These are phyloP conservation scores for Rhynchosporium agropyri DNA, from an alignment of 2,329 filamentous ascomycete species.

Conservation along the genomic window DNA sequence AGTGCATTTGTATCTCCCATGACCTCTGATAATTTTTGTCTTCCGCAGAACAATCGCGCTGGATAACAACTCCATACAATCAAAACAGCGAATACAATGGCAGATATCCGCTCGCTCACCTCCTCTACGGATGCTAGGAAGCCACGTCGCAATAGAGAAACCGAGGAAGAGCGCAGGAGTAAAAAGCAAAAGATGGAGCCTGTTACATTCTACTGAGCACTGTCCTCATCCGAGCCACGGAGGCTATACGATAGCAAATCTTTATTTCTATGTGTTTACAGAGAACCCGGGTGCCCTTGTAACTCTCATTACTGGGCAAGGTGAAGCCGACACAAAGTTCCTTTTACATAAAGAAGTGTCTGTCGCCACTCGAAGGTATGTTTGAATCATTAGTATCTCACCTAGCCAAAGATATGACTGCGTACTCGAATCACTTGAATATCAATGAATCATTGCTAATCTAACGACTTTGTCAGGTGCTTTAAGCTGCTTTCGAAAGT, in stretches of 20 bases:
- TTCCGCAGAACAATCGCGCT: too few relatives aligned
- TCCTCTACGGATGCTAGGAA: neutral
- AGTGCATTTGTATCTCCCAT: too few relatives aligned
- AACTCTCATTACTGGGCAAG: constrained; percentile 13
- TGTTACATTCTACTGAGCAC: neutral
- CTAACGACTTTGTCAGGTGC: constrained; percentile 10
- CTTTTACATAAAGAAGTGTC: constrained; percentile 22
- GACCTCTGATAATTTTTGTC: too few relatives aligned
- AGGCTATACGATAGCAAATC: neutral
- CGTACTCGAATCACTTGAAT: neutral
- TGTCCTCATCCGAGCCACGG: neutral
- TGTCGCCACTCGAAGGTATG: constrained; percentile 14
- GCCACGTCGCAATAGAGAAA: neutral
- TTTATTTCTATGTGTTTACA: neutral
- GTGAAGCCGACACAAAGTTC: constrained; percentile 8
- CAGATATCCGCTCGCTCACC: too few relatives aligned
- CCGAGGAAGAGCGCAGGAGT: neutral
- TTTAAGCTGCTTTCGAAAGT: constrained; percentile 22
- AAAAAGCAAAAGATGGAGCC: constrained; percentile 4
- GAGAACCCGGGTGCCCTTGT: constrained; percentile 5
- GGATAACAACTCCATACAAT: too few relatives aligned
- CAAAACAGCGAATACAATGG: too few relatives aligned
- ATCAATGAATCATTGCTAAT: constrained; percentile 17
- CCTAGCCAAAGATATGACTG: too few relatives aligned
- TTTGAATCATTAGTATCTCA: neutral